Evolutionary conservation across 1,139 yeast species (phyloP).

Genomic region (Yamadazyma aaseri): DNA sequence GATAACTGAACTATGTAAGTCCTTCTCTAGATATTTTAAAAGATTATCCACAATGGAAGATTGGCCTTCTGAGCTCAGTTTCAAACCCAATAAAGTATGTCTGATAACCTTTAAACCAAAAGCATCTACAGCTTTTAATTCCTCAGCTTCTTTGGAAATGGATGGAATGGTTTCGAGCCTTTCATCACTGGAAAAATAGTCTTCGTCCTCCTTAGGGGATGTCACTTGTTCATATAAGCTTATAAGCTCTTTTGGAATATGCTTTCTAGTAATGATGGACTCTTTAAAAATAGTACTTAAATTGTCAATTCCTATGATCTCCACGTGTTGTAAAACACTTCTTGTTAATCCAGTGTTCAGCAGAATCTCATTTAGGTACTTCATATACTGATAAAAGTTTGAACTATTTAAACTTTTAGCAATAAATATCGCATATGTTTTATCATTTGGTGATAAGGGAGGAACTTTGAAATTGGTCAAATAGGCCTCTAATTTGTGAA

Average conservation of each 20-base stretch:
- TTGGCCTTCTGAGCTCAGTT: conserved; percentile 24
- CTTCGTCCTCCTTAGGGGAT: conserved; percentile 12
- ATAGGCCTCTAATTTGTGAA: conserved; percentile 27
- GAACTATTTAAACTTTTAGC: conserved; percentile 24
- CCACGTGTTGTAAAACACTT: conserved; percentile 59
- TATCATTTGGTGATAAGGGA: conserved; percentile 36
- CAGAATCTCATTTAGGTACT: conserved; percentile 22
- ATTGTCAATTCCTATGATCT: conserved; percentile 66
- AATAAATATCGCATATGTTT: conserved; percentile 46
- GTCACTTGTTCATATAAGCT: conserved; percentile 29
- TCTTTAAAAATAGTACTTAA: conserved; percentile 40
- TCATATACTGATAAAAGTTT: conserved; percentile 6
- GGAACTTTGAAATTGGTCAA: conserved; percentile 30
- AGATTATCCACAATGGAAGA: conserved; percentile 30
- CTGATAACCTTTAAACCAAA: conserved; percentile 79
- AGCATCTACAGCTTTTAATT: conserved; percentile 69
- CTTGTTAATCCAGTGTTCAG: conserved; percentile 8
- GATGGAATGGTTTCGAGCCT: conserved; percentile 22
- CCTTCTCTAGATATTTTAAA: conserved; percentile 34
- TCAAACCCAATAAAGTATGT: conserved; percentile 71
- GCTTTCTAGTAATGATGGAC: conserved; percentile 22
- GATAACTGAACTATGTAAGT: conserved; percentile 23
- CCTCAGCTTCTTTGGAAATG: conserved; percentile 53
- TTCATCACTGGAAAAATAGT: conserved; percentile 25
- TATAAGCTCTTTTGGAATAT: conserved; percentile 36